Percentiles rank a stretch among this genome's conserved stretches.
Evolutionary conservation across 192 early-diverging fungal species (phyloP).

Genomic region (Funneliformis geosporum): DNA sequence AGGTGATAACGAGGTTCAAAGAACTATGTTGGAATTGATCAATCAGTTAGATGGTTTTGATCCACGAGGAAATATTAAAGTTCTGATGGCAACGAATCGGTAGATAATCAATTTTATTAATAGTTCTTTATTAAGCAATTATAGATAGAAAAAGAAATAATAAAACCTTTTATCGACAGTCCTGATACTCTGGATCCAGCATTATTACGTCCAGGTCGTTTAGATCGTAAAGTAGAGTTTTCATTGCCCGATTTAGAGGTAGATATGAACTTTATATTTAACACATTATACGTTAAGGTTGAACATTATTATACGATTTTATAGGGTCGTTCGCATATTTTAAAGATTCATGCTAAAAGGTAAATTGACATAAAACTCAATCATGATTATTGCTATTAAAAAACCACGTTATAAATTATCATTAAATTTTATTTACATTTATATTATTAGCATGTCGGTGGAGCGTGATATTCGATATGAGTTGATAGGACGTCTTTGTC

Average conservation of each 20-base stretch:
- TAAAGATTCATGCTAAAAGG: slow-evolving; percentile 96
- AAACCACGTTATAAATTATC: not conserved
- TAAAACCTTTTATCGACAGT: slow-evolving; percentile 46
- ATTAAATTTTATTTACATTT: too few species aligned
- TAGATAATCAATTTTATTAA: slow-evolving; percentile 37
- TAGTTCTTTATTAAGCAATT: not conserved
- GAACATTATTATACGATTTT: slow-evolving; percentile 6
- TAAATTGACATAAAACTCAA: not conserved
- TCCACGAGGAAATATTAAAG: slow-evolving; percentile 99
- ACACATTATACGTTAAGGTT: not conserved
- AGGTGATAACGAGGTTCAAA: slow-evolving; percentile 99
- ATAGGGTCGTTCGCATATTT: slow-evolving; percentile 94
- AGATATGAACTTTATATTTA: not conserved
- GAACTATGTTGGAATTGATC: slow-evolving; percentile 99
- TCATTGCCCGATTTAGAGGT: slow-evolving; percentile 91
- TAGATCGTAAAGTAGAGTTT: slow-evolving; percentile 99
- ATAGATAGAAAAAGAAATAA: too few species aligned
- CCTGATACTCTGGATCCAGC: slow-evolving; percentile 99
- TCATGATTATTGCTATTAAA: not conserved
- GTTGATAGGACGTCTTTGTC: slow-evolving; percentile 95
- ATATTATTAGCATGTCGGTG: slow-evolving; percentile 80
- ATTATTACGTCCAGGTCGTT: slow-evolving; percentile 93
- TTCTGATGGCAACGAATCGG: slow-evolving; percentile 98
- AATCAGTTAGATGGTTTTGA: slow-evolving; percentile 99
- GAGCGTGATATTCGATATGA: slow-evolving; percentile 99